phyloP scores from a whole-genome alignment of 2,329 filamentous ascomycete genomes.

The Lasiodiplodia theobromae region DNA sequence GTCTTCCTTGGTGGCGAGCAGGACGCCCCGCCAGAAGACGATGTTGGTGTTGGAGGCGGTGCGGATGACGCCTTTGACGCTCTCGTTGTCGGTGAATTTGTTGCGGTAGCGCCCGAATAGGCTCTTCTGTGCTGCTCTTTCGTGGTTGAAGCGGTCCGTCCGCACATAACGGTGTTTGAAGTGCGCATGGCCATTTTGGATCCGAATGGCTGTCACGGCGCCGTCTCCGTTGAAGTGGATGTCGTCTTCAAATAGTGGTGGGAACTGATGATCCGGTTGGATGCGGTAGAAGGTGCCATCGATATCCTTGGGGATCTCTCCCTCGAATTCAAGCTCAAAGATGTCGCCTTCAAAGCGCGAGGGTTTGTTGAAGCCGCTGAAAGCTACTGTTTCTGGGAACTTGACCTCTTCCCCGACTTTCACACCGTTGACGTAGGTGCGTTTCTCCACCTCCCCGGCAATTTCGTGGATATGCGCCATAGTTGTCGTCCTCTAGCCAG shows the following conservation, averaged over 20 bases:
- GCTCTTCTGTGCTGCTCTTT: conserved; percentile 46
- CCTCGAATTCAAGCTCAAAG: conserved; percentile 49
- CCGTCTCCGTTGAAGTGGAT: conserved; percentile 58
- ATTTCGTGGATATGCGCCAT: conserved; percentile 25
- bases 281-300: conserved; percentile 55
- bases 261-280: conserved; percentile 58
- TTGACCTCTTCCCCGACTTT: conserved; percentile 40
- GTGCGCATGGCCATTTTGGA: conserved; percentile 51
- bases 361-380: conserved; percentile 51
- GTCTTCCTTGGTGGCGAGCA: conserved; percentile 62
- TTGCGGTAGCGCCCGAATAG: conserved; percentile 66
- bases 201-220: conserved; percentile 51
- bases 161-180: conserved; percentile 53
- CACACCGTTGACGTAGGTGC: conserved; percentile 37
- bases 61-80: conserved; percentile 62
- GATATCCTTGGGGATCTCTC: conserved; percentile 51
- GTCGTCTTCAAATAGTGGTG: conserved; percentile 63
- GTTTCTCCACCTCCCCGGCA: conserved; percentile 12
- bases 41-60: conserved; percentile 68
- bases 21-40: conserved; percentile 63
- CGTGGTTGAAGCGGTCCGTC: conserved; percentile 51
- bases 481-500: background rate
- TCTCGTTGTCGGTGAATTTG: conserved; percentile 63
- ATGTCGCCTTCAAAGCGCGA: conserved; percentile 51
- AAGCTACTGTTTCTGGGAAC: conserved; percentile 44